A percentile compares a stretch with the other conserved stretches of the same genome.
phyloP scores from a whole-genome alignment of 495 filamentous ascomycete species.

The Neurospora terricola region DNA sequence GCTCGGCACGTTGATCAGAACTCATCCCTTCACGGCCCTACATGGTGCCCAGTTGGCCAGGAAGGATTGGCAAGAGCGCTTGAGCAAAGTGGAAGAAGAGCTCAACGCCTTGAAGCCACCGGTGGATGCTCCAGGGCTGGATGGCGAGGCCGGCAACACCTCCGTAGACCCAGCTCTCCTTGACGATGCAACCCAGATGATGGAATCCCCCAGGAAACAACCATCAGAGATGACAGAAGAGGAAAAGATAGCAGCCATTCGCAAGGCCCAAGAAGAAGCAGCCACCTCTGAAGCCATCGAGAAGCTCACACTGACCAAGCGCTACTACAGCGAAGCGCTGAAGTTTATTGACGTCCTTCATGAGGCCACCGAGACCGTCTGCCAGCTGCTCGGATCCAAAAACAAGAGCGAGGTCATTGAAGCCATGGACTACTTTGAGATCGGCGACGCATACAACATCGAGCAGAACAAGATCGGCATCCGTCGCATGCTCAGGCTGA shows the following conservation, averaged over 20 bases:
- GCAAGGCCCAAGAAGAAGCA: conserved; percentile 61
- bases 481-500: conserved; percentile 85
- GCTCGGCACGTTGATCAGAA: conserved; percentile 74
- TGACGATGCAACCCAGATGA: conserved; percentile 76
- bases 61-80: conserved; percentile 72
- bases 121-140: conserved; percentile 62
- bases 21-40: conserved; percentile 85
- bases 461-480: conserved; percentile 86
- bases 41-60: conserved; percentile 78
- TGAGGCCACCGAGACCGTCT: conserved; percentile 62
- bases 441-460: conserved; percentile 89
- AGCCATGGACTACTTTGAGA: conserved; percentile 96
- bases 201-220: conserved; percentile 53
- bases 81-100: conserved; percentile 73
- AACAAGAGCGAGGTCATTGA: conserved; percentile 98
- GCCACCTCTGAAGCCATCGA: conserved; percentile 68
- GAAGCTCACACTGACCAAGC: conserved; percentile 73
- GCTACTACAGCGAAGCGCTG: conserved; percentile 86
- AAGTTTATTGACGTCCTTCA: conserved; percentile 94
- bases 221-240: conserved; percentile 47
- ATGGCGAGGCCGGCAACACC: conserved; percentile 44
- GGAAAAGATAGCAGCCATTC: conserved; percentile 43
- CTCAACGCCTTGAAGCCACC: conserved; percentile 73
- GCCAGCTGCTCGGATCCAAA: conserved; percentile 78
- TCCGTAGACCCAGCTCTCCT: conserved; percentile 67